Percentiles rank a stretch among this genome's conserved stretches.
These are phyloP conservation scores for Neocucurbitaria cava DNA, from an alignment of 2,329 filamentous ascomycete genomes.

Conservation along the genomic window DNA sequence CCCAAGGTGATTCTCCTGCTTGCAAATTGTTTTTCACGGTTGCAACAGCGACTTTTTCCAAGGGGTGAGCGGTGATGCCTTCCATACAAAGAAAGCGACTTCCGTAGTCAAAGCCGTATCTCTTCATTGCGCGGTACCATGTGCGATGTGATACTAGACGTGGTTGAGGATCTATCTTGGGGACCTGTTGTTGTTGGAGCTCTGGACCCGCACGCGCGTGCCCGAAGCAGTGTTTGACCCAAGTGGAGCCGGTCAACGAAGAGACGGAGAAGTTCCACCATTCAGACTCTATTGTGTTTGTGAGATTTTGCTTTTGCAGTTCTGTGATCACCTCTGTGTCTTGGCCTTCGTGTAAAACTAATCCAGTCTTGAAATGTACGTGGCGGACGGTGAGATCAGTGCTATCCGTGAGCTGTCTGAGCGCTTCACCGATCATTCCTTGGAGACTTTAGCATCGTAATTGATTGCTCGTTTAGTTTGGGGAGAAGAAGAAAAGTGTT, in stretches of 20 bases:
- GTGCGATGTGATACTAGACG: neutral
- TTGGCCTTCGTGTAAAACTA: neutral
- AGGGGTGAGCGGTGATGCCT: no score
- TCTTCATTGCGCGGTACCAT: neutral
- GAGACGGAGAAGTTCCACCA: slow-evolving; percentile 21
- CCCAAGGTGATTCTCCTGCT: no score
- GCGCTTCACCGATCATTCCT: slow-evolving; percentile 17
- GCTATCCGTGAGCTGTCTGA: slow-evolving; percentile 10
- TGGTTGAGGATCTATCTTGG: neutral
- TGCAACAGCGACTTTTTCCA: no score
- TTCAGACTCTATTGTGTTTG: slow-evolving; percentile 9
- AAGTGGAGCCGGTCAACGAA: slow-evolving; percentile 20
- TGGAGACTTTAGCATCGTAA: no score
- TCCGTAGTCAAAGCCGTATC: neutral
- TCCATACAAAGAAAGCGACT: neutral
- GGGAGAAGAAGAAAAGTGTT: no score
- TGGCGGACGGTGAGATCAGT: slow-evolving; percentile 3
- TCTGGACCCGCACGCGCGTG: neutral
- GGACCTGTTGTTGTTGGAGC: neutral
- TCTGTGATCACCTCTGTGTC: slow-evolving; percentile 15
- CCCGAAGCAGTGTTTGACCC: slow-evolving; percentile 22
- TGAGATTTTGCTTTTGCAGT: slow-evolving; percentile 13
- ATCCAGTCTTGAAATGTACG: slow-evolving; percentile 2
- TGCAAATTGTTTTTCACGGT: no score
- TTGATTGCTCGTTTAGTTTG: no score